These are phyloP conservation scores for Coemansia interrupta DNA, from an alignment of 192 early-diverging fungal species.

Conservation along the genomic window DNA sequence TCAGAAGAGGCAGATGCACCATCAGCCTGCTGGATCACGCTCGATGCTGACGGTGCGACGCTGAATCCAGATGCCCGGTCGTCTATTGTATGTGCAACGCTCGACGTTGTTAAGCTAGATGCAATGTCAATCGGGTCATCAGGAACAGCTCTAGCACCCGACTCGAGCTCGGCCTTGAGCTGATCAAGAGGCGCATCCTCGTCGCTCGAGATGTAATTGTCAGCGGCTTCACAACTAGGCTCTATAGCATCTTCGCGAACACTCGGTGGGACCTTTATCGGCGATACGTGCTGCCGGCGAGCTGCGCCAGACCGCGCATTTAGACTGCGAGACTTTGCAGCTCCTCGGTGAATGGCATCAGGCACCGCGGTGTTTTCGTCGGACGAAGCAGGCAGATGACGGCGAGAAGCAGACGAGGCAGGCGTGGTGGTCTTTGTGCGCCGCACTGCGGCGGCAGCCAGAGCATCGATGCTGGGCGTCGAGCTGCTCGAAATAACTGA, in stretches of 20 bases:
- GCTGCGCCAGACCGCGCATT: constrained; percentile 1
- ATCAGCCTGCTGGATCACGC: not conserved
- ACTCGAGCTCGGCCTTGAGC: constrained; percentile 35
- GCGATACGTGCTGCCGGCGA: not conserved
- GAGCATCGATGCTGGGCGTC: constrained; percentile 9
- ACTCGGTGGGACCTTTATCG: too few species aligned
- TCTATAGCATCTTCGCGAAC: too few species aligned
- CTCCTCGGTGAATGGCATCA: constrained; percentile 1
- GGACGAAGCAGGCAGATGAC: not conserved
- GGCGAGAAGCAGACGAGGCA: not conserved
- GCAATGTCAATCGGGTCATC: not conserved
- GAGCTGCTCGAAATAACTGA: constrained; percentile 39
- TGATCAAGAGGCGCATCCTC: constrained; percentile 45
- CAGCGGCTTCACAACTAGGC: too few species aligned
- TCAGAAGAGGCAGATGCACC: not conserved
- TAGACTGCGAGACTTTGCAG: constrained; percentile 26
- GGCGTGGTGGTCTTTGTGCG: constrained; percentile 39
- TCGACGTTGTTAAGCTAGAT: not conserved
- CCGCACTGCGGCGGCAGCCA: constrained; percentile 20
- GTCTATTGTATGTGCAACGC: too few species aligned
- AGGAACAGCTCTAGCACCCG: constrained; percentile 10
- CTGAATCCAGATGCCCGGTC: too few species aligned
- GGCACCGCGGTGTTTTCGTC: not conserved
- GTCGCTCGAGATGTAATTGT: constrained; percentile 1
- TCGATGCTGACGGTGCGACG: not conserved